Percentiles rank a stretch among this genome's conserved stretches.
These are phyloP conservation scores for Caryopteris hybrid DNA, from an alignment of 305 asterid genomes.

Conservation along the genomic window DNA sequence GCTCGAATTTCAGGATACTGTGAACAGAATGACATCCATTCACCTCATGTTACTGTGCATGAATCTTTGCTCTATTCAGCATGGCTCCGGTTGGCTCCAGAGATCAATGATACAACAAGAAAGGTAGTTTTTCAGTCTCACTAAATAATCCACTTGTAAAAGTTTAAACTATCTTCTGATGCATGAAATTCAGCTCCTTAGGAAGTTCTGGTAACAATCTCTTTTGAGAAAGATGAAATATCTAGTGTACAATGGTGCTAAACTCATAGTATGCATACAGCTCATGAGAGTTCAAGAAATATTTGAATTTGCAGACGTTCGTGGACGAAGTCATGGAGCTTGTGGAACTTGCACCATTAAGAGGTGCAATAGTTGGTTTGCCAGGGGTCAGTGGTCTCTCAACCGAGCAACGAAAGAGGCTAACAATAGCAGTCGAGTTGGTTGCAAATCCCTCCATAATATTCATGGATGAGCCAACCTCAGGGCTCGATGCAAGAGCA, in stretches of 20 bases:
- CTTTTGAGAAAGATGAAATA: too few species aligned
- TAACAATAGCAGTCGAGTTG: conserved; percentile 51
- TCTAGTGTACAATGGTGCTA: too few species aligned
- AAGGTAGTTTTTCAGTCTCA: conserved; percentile 22
- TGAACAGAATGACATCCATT: conserved; percentile 56
- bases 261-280: neutral
- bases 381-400: conserved; percentile 50
- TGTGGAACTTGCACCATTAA: conserved; percentile 37
- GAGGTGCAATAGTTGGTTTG: conserved; percentile 43
- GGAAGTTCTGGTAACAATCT: too few species aligned
- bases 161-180: too few species aligned
- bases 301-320: conserved; percentile 25
- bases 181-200: neutral
- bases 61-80: conserved; percentile 52
- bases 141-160: neutral
- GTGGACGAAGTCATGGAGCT: conserved; percentile 50
- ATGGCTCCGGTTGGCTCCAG: conserved; percentile 47
- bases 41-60: conserved; percentile 55
- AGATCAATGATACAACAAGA: conserved; percentile 32
- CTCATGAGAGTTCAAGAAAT: neutral
- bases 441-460: conserved; percentile 46
- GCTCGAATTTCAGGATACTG: conserved; percentile 56
- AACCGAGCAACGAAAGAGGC: conserved; percentile 52
- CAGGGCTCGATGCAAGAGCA: conserved; percentile 49
- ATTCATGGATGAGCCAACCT: conserved; percentile 59